Conservation (phyloP, 83 land plant species). For the Picea abies region DNA sequence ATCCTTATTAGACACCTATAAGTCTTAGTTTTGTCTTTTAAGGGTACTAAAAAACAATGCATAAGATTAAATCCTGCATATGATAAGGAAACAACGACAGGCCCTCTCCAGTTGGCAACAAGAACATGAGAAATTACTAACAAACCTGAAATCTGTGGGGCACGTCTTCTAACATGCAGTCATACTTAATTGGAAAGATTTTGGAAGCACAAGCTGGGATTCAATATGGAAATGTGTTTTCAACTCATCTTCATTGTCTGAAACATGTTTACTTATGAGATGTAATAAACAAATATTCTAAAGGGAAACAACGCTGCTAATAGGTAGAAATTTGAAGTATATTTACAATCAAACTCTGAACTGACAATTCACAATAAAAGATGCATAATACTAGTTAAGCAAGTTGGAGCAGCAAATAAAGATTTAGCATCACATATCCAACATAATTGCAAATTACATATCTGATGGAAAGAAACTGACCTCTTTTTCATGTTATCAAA, state of each 20-base stretch:
- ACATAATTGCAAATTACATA: not conserved
- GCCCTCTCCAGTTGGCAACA: not conserved
- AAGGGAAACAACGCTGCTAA: not conserved
- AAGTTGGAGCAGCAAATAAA: not conserved
- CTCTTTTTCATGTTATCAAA: constrained; percentile 81
- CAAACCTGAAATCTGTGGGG: not conserved
- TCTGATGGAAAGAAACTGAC: constrained; percentile 27
- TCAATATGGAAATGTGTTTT: not conserved
- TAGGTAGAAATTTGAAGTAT: not conserved
- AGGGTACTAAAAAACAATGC: not conserved
- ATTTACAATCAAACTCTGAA: not conserved
- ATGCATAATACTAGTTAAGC: not conserved
- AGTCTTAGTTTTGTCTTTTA: not conserved
- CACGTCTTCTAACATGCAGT: not conserved
- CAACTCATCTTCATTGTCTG: not conserved
- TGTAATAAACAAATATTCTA: not conserved
- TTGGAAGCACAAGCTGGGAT: not conserved
- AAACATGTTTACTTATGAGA: not conserved
- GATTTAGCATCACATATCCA: not conserved
- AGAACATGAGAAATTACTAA: not conserved
- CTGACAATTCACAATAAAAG: not conserved
- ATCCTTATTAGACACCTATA: not conserved
- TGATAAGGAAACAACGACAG: not conserved
- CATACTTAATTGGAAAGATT: not conserved
- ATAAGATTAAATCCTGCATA: not conserved